phyloP scores from a whole-genome alignment of 176 grass and related monocot genomes.

The Poa pratensis region DNA sequence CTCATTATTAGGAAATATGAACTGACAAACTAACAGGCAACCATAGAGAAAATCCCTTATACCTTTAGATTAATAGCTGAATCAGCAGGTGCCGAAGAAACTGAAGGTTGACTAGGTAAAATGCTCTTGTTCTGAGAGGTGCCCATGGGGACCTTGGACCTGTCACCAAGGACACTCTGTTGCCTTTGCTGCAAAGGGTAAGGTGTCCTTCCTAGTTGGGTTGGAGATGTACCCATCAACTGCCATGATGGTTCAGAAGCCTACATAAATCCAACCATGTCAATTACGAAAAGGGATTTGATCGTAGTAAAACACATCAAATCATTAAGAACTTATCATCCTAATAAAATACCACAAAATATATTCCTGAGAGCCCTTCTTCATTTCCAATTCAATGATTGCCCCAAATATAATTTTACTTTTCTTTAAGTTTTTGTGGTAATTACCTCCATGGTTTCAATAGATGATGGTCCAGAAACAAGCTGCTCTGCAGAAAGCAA shows the following conservation, averaged over 20 bases:
- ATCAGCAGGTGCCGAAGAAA: slow-evolving; percentile 57
- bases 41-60: slow-evolving; percentile 23
- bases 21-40: slow-evolving; percentile 27
- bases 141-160: slow-evolving; percentile 42
- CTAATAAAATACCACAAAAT: slow-evolving; percentile 16
- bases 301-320: slow-evolving; percentile 19
- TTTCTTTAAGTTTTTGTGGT: slow-evolving; percentile 16
- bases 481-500: slow-evolving; percentile 66
- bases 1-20: slow-evolving; percentile 13
- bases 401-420: slow-evolving; percentile 11
- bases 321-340: slow-evolving; percentile 14
- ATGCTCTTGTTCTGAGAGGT: slow-evolving; percentile 51
- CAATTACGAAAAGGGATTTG: slow-evolving; percentile 21
- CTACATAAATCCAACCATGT: slow-evolving; percentile 46
- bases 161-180: slow-evolving; percentile 68
- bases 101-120: slow-evolving; percentile 47
- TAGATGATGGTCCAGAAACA: slow-evolving; percentile 54
- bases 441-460: slow-evolving; percentile 73
- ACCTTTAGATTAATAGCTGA: slow-evolving; percentile 65
- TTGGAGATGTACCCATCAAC: slow-evolving; percentile 54
- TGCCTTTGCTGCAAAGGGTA: slow-evolving; percentile 66
- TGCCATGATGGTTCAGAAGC: slow-evolving; percentile 75
- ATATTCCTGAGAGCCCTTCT: background rate
- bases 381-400: slow-evolving; percentile 37
- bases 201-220: slow-evolving; percentile 60